Percentiles rank a stretch among this genome's conserved stretches.
These are phyloP conservation scores for Aureobasidium musti DNA, from an alignment of 2,329 filamentous ascomycete species.

Conservation along the genomic window DNA sequence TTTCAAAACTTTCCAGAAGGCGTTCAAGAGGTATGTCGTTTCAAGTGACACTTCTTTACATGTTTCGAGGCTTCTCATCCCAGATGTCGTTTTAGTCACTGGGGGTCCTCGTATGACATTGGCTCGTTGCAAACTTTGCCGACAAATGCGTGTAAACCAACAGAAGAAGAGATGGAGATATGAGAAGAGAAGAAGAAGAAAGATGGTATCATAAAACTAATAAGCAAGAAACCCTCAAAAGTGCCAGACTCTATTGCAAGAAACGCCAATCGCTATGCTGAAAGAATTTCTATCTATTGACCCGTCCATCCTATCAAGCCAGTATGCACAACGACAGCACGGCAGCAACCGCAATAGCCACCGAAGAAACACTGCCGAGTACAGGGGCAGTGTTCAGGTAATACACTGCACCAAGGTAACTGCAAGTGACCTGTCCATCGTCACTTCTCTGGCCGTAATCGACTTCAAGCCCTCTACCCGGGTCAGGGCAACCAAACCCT, in stretches of 20 bases:
- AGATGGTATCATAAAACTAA: background rate
- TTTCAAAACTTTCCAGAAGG: background rate
- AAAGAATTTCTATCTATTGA: background rate
- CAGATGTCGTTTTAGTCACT: no score
- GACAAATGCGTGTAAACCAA: no score
- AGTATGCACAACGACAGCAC: constrained; percentile 2
- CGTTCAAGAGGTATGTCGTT: background rate
- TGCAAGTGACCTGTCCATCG: constrained; percentile 39
- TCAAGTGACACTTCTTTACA: background rate
- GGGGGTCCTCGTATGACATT: no score
- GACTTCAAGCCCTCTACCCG: constrained; percentile 49
- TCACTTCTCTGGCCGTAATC: constrained; percentile 52
- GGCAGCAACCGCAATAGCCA: constrained; percentile 7
- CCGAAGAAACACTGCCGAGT: background rate
- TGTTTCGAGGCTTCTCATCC: no score
- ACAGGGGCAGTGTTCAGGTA: constrained; percentile 36
- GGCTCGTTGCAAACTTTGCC: no score
- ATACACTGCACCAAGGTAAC: constrained; percentile 43
- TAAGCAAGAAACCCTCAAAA: background rate
- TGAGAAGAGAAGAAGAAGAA: background rate
- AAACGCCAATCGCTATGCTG: constrained; percentile 20
- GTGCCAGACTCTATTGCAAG: background rate
- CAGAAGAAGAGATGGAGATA: no score
- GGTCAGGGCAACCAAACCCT: constrained; percentile 71
- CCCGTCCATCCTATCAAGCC: background rate